Base-by-base conservation (phyloP, 352 stramenopile genomes). In the Phytophthora uliginosa region DNA sequence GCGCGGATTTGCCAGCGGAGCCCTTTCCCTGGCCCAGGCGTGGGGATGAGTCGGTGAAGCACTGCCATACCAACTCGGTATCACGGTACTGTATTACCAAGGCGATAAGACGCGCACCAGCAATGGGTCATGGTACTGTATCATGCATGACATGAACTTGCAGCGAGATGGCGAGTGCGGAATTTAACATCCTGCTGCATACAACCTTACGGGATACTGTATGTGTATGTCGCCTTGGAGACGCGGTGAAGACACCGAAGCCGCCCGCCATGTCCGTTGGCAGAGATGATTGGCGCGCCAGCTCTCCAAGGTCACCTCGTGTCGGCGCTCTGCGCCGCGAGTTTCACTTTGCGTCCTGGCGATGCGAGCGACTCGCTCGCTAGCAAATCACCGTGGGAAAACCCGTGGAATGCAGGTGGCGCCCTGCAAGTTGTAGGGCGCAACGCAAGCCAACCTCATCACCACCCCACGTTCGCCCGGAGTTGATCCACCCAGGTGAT, bases 11-110 rank as follows among this genome's bases (percentile, higher is more conserved):
- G 60, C 53, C 50, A 15, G 31, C 36, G 6, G 28, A 63, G 50
- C 62, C 51, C 66, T 45, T 62, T 45, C 28, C 48, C 40, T 31
- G 20, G 20, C 10, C 24, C 12, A n/a, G 58, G n/a, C 34, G 12
- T 50, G 51, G 56, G 42, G 69, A 76, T 76, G 69, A 67, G 69
- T 76, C 22, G 55, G 40, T 63, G 50, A 72, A 63, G 69, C 62
- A 63, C 59, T 38, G 33, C 26, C 26, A 31, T 31, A 7, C 26
- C 26, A 31, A 31, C 26, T 31, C 26, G 26, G 26, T 31, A 31
- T n/a, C n/a, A n/a, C n/a, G n/a, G n/a, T n/a, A n/a, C n/a, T n/a
- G n/a, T n/a, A n/a, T n/a, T n/a, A n/a, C n/a, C n/a, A n/a, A 66
- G 69, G 71, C 22, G 55, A 31, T 62, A 48, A 71, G 59, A 62